Evolutionary conservation across 2,329 filamentous ascomycete species (phyloP).

Genomic region (Mycosphaerella sp.): DNA sequence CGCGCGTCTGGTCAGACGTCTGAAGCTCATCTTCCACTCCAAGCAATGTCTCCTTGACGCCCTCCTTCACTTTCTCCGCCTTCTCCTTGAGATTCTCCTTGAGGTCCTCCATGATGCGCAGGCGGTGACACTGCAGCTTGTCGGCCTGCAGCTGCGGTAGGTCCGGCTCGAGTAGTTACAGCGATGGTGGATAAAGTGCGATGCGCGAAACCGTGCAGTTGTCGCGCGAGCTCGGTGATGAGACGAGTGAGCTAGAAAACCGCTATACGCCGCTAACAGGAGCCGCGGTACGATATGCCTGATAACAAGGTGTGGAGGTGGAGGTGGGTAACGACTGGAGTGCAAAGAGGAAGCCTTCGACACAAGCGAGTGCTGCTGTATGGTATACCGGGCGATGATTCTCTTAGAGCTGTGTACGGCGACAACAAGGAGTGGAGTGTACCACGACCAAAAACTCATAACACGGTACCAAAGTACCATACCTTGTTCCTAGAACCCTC

Average conservation of each 20-base stretch:
- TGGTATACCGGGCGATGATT: no score
- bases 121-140: conserved; percentile 30
- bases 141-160: conserved; percentile 9
- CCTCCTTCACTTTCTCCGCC: conserved; percentile 4
- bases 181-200: neutral
- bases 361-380: no score
- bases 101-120: conserved; percentile 27
- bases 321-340: neutral
- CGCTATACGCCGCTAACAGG: neutral
- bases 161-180: neutral
- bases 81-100: conserved; percentile 5
- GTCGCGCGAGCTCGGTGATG: neutral
- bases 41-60: conserved; percentile 5
- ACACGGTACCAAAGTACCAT: no score
- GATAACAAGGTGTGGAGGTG: neutral
- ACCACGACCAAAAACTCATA: no score
- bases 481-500: no score
- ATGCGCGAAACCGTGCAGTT: neutral
- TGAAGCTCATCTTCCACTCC: conserved; percentile 41
- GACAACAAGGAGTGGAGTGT: no score
- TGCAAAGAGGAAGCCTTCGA: no score
- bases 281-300: neutral
- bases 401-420: no score
- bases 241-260: neutral
- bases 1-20: conserved; percentile 67